Conservation (phyloP, 257 asterid genomes). For the Solanum piurae region DNA sequence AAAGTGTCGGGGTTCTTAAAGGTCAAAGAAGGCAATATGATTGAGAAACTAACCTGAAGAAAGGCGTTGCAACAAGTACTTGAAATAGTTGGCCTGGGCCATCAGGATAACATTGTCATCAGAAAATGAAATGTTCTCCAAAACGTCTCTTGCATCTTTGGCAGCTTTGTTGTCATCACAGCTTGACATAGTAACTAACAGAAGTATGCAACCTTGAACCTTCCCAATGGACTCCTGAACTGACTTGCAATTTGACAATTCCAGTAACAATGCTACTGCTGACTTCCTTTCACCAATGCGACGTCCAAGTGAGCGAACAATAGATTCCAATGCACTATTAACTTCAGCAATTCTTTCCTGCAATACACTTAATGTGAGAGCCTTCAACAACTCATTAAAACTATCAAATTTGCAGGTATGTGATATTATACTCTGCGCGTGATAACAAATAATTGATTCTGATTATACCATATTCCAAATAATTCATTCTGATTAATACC, state of each 20-base stretch:
- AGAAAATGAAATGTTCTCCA: slow-evolving; percentile 55
- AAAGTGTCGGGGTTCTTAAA: neutral
- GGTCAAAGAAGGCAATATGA: neutral
- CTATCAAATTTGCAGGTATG: neutral
- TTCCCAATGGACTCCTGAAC: slow-evolving; percentile 41
- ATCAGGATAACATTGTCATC: slow-evolving; percentile 55
- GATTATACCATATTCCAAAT: neutral
- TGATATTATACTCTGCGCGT: neutral
- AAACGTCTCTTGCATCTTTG: slow-evolving; percentile 30
- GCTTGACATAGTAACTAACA: slow-evolving; percentile 44
- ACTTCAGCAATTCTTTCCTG: slow-evolving; percentile 45
- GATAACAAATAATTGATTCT: neutral
- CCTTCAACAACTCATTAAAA: neutral
- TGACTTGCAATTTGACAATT: slow-evolving; percentile 34
- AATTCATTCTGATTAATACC: neutral
- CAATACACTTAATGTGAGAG: slow-evolving; percentile 7
- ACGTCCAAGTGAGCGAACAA: slow-evolving; percentile 56
- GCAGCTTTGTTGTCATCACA: slow-evolving; percentile 45
- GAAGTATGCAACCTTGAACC: slow-evolving; percentile 56
- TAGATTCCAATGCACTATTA: slow-evolving; percentile 30
- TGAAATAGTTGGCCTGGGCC: slow-evolving; percentile 52
- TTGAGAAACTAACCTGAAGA: slow-evolving; percentile 33
- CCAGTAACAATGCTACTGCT: slow-evolving; percentile 44
- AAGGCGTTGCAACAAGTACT: slow-evolving; percentile 45
- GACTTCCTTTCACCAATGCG: slow-evolving; percentile 40